Evolutionary conservation across 208 protist species (phyloP).

Genomic region (Leishmania guyanensis): DNA sequence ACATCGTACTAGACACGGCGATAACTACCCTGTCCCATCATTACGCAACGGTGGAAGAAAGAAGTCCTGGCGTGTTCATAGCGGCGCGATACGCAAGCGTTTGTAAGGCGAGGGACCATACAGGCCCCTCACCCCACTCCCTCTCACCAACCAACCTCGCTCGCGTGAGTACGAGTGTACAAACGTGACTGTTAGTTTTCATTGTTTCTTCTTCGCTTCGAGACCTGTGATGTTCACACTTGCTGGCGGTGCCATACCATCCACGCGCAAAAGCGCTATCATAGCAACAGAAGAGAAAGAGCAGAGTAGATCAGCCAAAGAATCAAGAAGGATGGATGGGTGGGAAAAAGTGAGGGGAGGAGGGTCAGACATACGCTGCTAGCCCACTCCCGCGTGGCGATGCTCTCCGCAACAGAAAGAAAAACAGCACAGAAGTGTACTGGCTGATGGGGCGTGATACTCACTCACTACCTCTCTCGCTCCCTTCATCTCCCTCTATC

Average conservation of each 20-base stretch:
- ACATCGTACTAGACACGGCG: neutral
- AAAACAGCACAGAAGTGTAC: conserved; percentile 3
- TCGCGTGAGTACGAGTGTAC: neutral
- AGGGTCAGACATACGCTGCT: neutral
- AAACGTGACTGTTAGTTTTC: neutral
- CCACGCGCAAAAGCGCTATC: neutral
- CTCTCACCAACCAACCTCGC: neutral
- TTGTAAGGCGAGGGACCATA: neutral
- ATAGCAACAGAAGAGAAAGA: conserved; percentile 1
- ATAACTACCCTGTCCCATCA: neutral
- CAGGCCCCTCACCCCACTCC: neutral
- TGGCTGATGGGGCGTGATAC: neutral
- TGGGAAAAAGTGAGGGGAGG: neutral
- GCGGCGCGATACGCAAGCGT: neutral
- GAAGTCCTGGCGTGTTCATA: neutral
- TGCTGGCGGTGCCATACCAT: neutral
- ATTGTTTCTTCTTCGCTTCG: neutral
- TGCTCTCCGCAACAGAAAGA: neutral
- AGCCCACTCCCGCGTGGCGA: neutral
- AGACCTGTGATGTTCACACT: neutral
- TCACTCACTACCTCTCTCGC: neutral
- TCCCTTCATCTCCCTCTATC: neutral
- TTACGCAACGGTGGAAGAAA: neutral
- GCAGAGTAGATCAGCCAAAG: neutral
- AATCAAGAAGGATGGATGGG: neutral